Evolutionary conservation across 2,329 filamentous ascomycete species (phyloP).

Genomic region (Plectosphaerella plurivora): DNA sequence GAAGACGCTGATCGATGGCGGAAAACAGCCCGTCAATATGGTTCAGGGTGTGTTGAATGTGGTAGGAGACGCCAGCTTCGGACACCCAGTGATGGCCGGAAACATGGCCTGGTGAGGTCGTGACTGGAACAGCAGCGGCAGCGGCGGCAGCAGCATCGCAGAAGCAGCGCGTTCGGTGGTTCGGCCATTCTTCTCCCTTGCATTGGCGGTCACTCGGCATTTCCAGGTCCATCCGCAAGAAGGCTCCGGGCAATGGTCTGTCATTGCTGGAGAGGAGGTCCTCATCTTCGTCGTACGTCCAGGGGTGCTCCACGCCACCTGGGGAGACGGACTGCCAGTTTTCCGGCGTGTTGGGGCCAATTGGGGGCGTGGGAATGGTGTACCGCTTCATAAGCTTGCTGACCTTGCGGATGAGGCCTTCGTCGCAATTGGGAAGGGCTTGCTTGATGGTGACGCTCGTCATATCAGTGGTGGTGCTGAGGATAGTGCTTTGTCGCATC

Average conservation of each 20-base stretch:
- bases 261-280: slow-evolving; percentile 7
- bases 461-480: slow-evolving; percentile 32
- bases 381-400: slow-evolving; percentile 32
- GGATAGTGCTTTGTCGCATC: slow-evolving; percentile 27
- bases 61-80: slow-evolving; percentile 10
- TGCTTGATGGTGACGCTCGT: slow-evolving; percentile 30
- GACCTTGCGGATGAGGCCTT: slow-evolving; percentile 29
- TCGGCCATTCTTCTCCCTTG: slow-evolving; percentile 8
- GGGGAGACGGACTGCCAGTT: slow-evolving; percentile 12
- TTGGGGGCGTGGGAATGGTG: slow-evolving; percentile 22
- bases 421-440: slow-evolving; percentile 24
- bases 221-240: slow-evolving; percentile 30
- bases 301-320: slow-evolving; percentile 14
- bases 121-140: slow-evolving; percentile 14
- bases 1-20: background rate
- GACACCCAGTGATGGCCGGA: slow-evolving; percentile 21
- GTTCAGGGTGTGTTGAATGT: no score
- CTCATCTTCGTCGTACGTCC: slow-evolving; percentile 22
- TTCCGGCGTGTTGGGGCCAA: slow-evolving; percentile 15
- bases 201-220: slow-evolving; percentile 13
- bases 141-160: slow-evolving; percentile 19
- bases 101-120: slow-evolving; percentile 7
- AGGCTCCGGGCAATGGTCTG: slow-evolving; percentile 43
- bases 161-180: slow-evolving; percentile 21
- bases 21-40: slow-evolving; percentile 8